Base-by-base conservation (phyloP, 177 flowering plant species). In the Vitis hybrid region DNA sequence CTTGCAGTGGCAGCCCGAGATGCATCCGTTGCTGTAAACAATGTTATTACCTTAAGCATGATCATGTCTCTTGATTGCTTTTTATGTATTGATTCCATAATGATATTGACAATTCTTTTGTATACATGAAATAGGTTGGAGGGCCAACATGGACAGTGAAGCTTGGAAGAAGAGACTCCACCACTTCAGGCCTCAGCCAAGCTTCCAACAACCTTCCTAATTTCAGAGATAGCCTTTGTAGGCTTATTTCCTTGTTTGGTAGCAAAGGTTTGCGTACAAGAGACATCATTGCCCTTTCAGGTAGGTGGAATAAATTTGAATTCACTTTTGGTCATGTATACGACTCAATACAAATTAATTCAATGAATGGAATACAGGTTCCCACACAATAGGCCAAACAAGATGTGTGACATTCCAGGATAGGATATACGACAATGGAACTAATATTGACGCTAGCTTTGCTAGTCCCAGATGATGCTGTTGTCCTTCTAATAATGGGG, bases 161-260 rank as follows among this genome's bases (percentile, higher is more conserved):
- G 64, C 84, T 82, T 15, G 87, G 84, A 48, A 74, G 87, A 72
- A 74, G 78, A 68, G 88, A 82, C 63, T 80, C 84, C 2, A 70
- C 69, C 0, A 71, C 77, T 30, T 77, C 81, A 10, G 79, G 74
- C 70, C 63, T 9, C 27, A 12, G 6, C 35, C 50, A 46, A 64
- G 85, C 81, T 2, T 13, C 52, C 9, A 52, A 24, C 2, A 63
- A 77, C 5, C 81, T 84, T 48, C 84, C 83, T 3, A 20, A 65
- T 6, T 62, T 71, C 15, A 61, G 21, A 20, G 72, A 63, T 13
- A 54, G 53, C 63, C 71, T 78, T 11, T 62, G 18, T 4, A 52
- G 51, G 14, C 81, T 82, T 48, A 75, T 78, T 18, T 9, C 50
- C 18, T 9, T 10, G 4, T 84, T 84, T 49, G 32, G 50, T 1